Percentiles rank a stretch among this genome's conserved stretches.
These are phyloP conservation scores for Pyropia yezoensis DNA, from an alignment of 23 red algal genomes.

Conservation along the genomic window DNA sequence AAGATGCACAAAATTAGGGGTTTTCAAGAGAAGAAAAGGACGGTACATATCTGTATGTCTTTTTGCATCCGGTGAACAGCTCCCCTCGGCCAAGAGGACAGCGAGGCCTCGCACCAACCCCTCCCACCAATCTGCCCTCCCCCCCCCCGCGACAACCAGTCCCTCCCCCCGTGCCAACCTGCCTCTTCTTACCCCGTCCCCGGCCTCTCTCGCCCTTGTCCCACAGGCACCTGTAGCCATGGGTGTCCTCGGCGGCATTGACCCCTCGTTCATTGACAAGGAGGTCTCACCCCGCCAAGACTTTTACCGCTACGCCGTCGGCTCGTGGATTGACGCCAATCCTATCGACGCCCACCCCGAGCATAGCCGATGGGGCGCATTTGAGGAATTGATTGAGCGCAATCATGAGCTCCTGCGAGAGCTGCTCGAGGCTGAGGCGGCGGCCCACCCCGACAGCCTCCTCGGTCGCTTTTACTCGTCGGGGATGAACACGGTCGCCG, in stretches of 20 bases:
- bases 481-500: conserved; percentile 32
- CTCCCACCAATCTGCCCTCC: too few species aligned
- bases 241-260: conserved; percentile 22
- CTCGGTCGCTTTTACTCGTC: conserved; percentile 36
- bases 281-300: conserved; percentile 42
- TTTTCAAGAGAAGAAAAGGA: too few species aligned
- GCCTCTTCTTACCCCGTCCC: too few species aligned
- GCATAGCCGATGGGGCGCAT: conserved; percentile 56
- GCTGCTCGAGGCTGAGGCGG: conserved; percentile 44
- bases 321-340: conserved; percentile 60
- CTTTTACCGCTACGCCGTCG: conserved; percentile 86
- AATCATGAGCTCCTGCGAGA: conserved; percentile 21
- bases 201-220: too few species aligned
- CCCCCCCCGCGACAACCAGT: too few species aligned
- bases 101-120: too few species aligned
- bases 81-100: too few species aligned
- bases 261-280: conserved; percentile 42
- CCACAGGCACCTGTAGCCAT: neutral
- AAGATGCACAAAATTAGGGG: too few species aligned
- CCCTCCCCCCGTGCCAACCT: too few species aligned
- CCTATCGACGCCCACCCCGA: conserved; percentile 21
- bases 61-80: too few species aligned
- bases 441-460: conserved; percentile 18
- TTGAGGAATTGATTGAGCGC: conserved; percentile 52
- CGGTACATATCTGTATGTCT: too few species aligned